These are phyloP conservation scores for Dissophora ornata DNA, from an alignment of 192 early-diverging fungal species.

Conservation along the genomic window DNA sequence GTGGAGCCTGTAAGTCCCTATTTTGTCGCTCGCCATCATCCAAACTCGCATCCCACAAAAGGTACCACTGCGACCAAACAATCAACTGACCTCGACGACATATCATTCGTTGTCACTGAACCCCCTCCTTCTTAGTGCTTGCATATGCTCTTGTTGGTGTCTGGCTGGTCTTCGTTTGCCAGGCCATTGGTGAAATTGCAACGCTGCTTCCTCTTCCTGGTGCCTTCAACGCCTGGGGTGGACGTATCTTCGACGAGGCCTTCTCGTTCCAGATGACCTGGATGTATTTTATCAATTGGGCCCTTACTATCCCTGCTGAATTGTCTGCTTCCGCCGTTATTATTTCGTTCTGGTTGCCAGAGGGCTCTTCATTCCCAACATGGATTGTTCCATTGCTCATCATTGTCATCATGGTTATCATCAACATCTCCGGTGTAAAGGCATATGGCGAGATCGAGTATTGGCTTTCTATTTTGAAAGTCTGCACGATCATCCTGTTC, in stretches of 20 bases:
- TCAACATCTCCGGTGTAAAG: constrained; percentile 73
- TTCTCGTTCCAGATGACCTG: constrained; percentile 79
- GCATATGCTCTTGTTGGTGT: constrained; percentile 76
- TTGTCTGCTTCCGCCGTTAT: constrained; percentile 84
- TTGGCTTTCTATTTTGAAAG: constrained; percentile 70
- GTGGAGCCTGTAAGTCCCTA: constrained; percentile 61
- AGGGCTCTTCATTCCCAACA: constrained; percentile 35
- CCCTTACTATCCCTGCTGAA: constrained; percentile 74
- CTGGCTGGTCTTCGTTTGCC: constrained; percentile 78
- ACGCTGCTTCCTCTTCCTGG: constrained; percentile 85
- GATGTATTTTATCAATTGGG: constrained; percentile 75
- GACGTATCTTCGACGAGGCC: constrained; percentile 85
- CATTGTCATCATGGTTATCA: constrained; percentile 67
- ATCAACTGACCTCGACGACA: too few relatives aligned
- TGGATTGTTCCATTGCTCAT: constrained; percentile 55
- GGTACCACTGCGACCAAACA: too few relatives aligned
- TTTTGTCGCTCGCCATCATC: background rate
- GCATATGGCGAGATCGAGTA: constrained; percentile 87
- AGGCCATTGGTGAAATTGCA: constrained; percentile 88
- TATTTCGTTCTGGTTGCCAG: constrained; percentile 61
- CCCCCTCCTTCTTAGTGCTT: constrained; percentile 59
- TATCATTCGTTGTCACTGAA: too few relatives aligned
- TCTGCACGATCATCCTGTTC: constrained; percentile 85
- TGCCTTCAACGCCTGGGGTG: constrained; percentile 81
- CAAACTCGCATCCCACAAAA: too few relatives aligned